Evolutionary conservation across 371 early-diverging fungal species (phyloP).

Genomic region (Rhizopus microsporus): DNA sequence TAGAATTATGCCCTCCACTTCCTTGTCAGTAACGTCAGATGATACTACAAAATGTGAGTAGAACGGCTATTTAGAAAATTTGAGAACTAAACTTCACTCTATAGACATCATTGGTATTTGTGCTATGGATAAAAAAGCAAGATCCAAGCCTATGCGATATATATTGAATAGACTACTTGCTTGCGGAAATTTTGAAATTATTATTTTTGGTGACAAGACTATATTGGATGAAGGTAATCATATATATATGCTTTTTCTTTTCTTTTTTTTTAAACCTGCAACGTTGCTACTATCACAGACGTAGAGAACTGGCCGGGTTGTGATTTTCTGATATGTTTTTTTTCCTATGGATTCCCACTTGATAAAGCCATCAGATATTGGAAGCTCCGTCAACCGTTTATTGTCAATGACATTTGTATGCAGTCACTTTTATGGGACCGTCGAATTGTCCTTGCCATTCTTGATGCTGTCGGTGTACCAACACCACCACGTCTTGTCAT

Average conservation of each 20-base stretch:
- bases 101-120: conserved; percentile 84
- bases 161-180: conserved; percentile 83
- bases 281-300: conserved; percentile 35
- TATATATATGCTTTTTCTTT: conserved; percentile 7
- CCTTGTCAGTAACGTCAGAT: not conserved
- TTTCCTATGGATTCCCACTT: conserved; percentile 93
- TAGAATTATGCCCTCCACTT: conserved; percentile 5
- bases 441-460: conserved; percentile 82
- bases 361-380: conserved; percentile 92
- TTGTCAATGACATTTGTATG: conserved; percentile 89
- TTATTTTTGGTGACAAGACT: conserved; percentile 96
- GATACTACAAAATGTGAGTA: not conserved
- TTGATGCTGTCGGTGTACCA: conserved; percentile 83
- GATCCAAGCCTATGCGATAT: conserved; percentile 95
- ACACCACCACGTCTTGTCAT: conserved; percentile 85
- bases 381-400: conserved; percentile 79
- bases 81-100: no score
- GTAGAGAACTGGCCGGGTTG: conserved; percentile 93
- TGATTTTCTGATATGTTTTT: conserved; percentile 97
- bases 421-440: conserved; percentile 94
- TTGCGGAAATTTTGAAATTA: conserved; percentile 78
- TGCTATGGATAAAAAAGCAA: conserved; percentile 93
- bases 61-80: no score
- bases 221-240: conserved; percentile 88
- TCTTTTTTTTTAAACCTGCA: not conserved